Evolutionary conservation across 2,329 filamentous ascomycete species (phyloP).

Genomic region (Aspergillus sp.): DNA sequence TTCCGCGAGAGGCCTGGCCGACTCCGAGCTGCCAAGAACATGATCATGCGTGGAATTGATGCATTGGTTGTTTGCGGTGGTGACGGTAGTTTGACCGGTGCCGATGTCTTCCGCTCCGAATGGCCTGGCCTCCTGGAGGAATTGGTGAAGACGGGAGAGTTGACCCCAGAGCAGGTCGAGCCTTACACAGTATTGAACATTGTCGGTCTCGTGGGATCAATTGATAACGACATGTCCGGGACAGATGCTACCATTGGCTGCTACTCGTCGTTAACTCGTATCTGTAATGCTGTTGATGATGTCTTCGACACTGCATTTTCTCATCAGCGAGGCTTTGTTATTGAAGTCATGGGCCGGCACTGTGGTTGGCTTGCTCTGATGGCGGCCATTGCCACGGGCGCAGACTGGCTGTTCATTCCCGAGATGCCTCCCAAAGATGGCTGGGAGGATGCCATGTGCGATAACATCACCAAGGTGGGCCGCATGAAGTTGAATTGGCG

Average conservation of each 20-base stretch:
- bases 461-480: constrained; percentile 67
- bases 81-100: constrained; percentile 93
- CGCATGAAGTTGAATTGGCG: background rate
- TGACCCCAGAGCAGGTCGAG: constrained; percentile 68
- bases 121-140: constrained; percentile 88
- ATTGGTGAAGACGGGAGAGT: constrained; percentile 71
- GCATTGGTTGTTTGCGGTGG: constrained; percentile 95
- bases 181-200: constrained; percentile 90
- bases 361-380: constrained; percentile 97
- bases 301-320: constrained; percentile 92
- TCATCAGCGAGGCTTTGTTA: constrained; percentile 93
- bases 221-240: constrained; percentile 96
- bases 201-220: constrained; percentile 91
- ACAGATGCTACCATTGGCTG: constrained; percentile 97
- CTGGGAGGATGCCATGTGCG: constrained; percentile 87
- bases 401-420: constrained; percentile 95
- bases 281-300: constrained; percentile 94
- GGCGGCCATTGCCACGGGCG: constrained; percentile 90
- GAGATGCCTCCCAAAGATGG: constrained; percentile 85
- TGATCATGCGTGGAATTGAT: constrained; percentile 90
- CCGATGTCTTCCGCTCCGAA: constrained; percentile 87
- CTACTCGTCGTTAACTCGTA: constrained; percentile 88
- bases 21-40: constrained; percentile 84
- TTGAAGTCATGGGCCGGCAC: constrained; percentile 97
- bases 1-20: constrained; percentile 89